Base-by-base conservation (phyloP, 2,329 filamentous ascomycete species). In the Parasarocladium wereldwijsianum region DNA sequence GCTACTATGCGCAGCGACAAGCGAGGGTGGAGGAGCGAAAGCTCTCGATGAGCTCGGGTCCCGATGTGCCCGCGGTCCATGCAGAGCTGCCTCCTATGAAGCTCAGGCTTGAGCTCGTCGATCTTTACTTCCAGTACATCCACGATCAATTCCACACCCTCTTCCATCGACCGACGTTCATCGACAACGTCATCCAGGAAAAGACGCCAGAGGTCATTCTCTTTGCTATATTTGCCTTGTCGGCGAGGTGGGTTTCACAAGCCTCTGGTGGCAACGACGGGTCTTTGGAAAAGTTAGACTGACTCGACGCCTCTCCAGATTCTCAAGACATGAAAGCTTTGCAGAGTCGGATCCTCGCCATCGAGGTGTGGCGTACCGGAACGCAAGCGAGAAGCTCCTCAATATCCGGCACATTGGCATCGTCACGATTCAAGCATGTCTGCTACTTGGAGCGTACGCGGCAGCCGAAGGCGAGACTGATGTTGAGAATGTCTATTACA, bases 401-500 rank as follows among this genome's bases (percentile, higher is more conserved):
- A 40, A 55, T 30, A 34, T 57, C 15, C 47, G 51, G 6, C 41
- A 52, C n/a, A 43, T 57, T 11, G 51, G 47, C 4, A 32, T 58
- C 12, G 39, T 37, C 2, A 57, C 51, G 3, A 43, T 58, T 14
- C 56, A 58, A 36, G 47, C 51, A 3, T 51, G 50, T 29, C 46
- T 60, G 5, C 37, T 60, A 17, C 38, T 59, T 1, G 56, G 52
- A 3, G 42, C 43, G 3, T 38, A 37, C n/a, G 46, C 47, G 11
- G 46, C 47, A 18, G 51, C 44, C 10, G 45, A 55, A n/a, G 47
- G 48, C 3, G 40, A 57, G 9, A 45, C 48, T 8, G 45, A 45
- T 4, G 39, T 50, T 1, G 56, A 58, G 33, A 46, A 51, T 6
- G 36, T 58, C 11, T 58, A 51, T 37, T 58, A 58, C 26, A 42